These are phyloP conservation scores for Neopestalotiopsis sp. DNA, from an alignment of 2,329 filamentous ascomycete genomes.

Conservation along the genomic window DNA sequence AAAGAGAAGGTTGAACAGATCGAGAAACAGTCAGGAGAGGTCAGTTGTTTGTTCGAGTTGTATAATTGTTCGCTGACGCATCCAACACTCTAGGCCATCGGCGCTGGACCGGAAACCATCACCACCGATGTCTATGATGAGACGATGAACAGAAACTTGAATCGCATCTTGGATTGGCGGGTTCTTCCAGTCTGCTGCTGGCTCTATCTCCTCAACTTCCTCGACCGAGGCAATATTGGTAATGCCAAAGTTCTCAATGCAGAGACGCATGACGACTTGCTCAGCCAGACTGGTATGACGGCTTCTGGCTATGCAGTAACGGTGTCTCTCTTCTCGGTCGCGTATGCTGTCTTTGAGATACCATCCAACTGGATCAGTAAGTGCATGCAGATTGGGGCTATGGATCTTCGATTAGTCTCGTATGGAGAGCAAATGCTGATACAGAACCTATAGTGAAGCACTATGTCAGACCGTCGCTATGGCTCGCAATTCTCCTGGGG, in stretches of 20 bases:
- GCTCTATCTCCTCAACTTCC: constrained; percentile 61
- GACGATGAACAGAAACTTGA: constrained; percentile 27
- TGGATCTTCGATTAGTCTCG: too few species aligned
- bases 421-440: too few species aligned
- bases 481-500: constrained; percentile 67
- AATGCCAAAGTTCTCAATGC: constrained; percentile 54
- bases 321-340: constrained; percentile 67
- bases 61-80: background rate
- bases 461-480: constrained; percentile 62
- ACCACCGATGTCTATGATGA: constrained; percentile 23
- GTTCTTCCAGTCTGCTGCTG: constrained; percentile 56
- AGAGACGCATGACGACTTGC: constrained; percentile 47
- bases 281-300: constrained; percentile 38
- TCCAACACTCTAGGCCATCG: background rate
- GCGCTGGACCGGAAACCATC: background rate
- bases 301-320: constrained; percentile 63
- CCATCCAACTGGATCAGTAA: constrained; percentile 63
- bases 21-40: background rate
- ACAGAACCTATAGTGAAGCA: constrained; percentile 58
- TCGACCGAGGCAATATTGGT: constrained; percentile 56
- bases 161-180: constrained; percentile 38
- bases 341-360: constrained; percentile 67
- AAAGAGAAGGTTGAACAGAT: background rate
- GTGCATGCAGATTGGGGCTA: too few species aligned
- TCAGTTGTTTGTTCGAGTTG: background rate